Evolutionary conservation across 148 eudicot species (phyloP), one percentile per base, ranked within the genome.

Genomic region (Vaccinium myrtillus): DNA sequence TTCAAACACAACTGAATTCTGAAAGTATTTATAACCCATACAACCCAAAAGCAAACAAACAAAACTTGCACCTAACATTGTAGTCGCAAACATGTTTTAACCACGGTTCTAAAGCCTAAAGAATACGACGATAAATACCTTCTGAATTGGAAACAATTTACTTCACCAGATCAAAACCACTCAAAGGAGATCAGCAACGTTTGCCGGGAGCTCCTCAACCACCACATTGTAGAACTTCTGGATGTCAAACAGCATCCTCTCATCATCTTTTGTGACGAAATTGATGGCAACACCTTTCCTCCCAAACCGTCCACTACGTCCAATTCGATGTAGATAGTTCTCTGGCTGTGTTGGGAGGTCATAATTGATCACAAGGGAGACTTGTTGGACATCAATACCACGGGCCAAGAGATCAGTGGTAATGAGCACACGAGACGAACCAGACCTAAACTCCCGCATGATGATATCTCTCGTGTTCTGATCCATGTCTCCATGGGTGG

Each of bases 321-420:
- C 96, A 81, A 93, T 92, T 83, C 94, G 87, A 82, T 93, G 96
- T 4, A 93, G 94, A 81, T 93, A 93, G 87, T 92, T 93, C 86
- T 93, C 96, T 0, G 96, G 93, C 82, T 93, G 96, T 23, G 94
- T 93, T 19, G 94, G 96, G 71, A 93, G 87, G 80, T 93, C 96
- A 84, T 89, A 93, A 84, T 93, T 93, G 59, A 93, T 93, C 32
- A 93, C 96, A 85, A 93, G 87, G 14, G 94, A 92, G 53, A 93
- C 96, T 91, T 93, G 96, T 84, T 92, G 96, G 61, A 93, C 96
- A 87, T 93, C 96, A 43, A 93, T 93, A 88, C 96, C 96, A 90
- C 96, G 93, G 25, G 96, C 96, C 67, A 93, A 74, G 75, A 93
- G 91, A 83, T 93, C 96, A 46, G 96, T 93, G 76, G 96, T 91